These are phyloP conservation scores for Sporothrix dimorphospora DNA, from an alignment of 2,329 filamentous ascomycete species.

Conservation along the genomic window DNA sequence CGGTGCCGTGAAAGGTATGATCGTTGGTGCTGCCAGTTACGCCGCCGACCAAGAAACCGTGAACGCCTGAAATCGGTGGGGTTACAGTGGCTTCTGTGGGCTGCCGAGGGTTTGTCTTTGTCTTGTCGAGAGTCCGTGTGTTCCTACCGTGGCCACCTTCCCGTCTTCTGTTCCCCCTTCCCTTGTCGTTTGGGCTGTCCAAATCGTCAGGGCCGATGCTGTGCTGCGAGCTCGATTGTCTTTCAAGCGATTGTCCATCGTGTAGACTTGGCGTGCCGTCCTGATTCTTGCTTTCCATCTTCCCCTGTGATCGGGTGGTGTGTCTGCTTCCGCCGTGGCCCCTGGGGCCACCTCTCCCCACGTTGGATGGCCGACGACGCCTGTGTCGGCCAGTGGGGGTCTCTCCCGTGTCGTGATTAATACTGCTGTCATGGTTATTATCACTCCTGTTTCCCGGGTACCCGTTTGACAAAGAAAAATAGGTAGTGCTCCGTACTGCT, in stretches of 20 bases:
- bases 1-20: background rate
- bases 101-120: background rate
- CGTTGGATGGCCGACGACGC: background rate
- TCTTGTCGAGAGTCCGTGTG: background rate
- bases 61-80: background rate
- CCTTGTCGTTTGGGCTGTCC: background rate
- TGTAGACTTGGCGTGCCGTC: background rate
- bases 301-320: background rate
- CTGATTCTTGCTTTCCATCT: background rate
- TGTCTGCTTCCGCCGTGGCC: background rate
- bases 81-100: background rate
- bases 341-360: background rate
- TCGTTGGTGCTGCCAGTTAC: background rate
- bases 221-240: background rate
- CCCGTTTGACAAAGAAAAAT: background rate
- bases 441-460: constrained; percentile 6
- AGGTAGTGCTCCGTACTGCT: constrained; percentile 21
- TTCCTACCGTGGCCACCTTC: background rate
- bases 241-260: background rate
- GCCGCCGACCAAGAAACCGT: background rate
- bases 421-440: constrained; percentile 21
- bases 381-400: background rate
- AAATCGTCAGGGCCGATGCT: background rate
- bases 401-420: background rate
- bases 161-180: background rate